Percentiles rank a stretch among this genome's conserved stretches.
Evolutionary conservation across 2,329 filamentous ascomycete genomes (phyloP).

Genomic region (Cladosporium austrohemisphaericum): DNA sequence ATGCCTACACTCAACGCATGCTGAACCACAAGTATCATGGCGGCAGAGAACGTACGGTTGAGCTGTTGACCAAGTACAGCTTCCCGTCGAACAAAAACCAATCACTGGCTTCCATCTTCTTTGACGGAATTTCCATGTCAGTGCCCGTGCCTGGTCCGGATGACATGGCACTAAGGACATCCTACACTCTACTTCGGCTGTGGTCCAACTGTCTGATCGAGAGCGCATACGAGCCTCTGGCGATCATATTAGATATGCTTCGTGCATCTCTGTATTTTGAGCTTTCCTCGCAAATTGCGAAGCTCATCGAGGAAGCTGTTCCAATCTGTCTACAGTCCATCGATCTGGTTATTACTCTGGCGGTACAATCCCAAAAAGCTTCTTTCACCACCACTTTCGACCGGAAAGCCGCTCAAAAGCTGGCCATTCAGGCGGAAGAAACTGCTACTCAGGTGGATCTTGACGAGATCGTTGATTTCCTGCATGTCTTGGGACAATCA

Average conservation of each 20-base stretch:
- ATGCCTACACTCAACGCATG: constrained; percentile 55
- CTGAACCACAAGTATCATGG: constrained; percentile 58
- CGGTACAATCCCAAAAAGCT: constrained; percentile 35
- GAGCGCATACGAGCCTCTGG: constrained; percentile 59
- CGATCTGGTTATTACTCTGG: constrained; percentile 54
- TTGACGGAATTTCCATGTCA: constrained; percentile 57
- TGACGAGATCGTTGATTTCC: constrained; percentile 59
- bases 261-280: constrained; percentile 62
- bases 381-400: constrained; percentile 24
- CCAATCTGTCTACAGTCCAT: constrained; percentile 44
- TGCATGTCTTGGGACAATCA: constrained; percentile 55
- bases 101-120: constrained; percentile 64
- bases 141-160: not conserved
- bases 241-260: constrained; percentile 62
- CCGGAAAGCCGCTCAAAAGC: constrained; percentile 36
- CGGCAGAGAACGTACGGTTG: constrained; percentile 60
- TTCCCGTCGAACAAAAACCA: constrained; percentile 62
- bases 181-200: constrained; percentile 59
- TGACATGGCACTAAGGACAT: constrained; percentile 60
- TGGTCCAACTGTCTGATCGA: constrained; percentile 68
- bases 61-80: constrained; percentile 60
- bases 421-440: too few relatives aligned
- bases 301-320: constrained; percentile 56
- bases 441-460: constrained; percentile 59
- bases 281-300: constrained; percentile 55